Conservation (phyloP, 2,329 filamentous ascomycete species). For the Alternaria brassicicola region DNA sequence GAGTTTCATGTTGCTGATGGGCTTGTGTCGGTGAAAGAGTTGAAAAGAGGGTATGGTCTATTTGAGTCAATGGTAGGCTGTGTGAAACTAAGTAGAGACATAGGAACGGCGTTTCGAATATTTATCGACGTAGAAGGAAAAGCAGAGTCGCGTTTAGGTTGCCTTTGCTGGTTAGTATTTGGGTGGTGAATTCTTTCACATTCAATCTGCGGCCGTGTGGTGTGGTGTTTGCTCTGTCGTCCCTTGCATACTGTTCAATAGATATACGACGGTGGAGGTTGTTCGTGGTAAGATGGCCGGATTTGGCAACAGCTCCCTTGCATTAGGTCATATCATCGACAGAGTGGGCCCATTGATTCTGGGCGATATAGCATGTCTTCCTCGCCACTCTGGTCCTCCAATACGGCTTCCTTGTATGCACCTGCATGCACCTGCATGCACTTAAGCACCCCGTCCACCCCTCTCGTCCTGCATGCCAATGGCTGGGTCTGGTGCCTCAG, state of each 20-base stretch:
- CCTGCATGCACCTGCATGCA: background rate
- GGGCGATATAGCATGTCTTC: background rate
- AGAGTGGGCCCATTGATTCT: background rate
- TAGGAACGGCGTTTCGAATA: background rate
- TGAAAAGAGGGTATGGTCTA: background rate
- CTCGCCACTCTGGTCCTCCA: background rate
- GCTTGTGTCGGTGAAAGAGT: background rate
- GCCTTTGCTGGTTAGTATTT: background rate
- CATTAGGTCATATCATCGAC: background rate
- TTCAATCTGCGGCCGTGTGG: background rate
- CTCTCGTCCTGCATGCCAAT: conserved; percentile 61
- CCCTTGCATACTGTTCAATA: background rate
- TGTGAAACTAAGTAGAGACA: background rate
- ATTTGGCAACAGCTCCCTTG: background rate
- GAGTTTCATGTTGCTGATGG: background rate
- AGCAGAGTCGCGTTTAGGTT: background rate
- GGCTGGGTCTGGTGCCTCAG: conserved; percentile 54
- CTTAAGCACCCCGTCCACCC: conserved; percentile 52
- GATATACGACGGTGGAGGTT: background rate
- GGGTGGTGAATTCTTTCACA: background rate
- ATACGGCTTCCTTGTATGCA: background rate
- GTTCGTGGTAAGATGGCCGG: background rate
- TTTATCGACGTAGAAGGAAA: background rate
- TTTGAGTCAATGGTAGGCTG: background rate
- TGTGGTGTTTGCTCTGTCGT: background rate